Evolutionary conservation across 192 early-diverging fungal genomes (phyloP).

Genomic region (Podila clonocystis): DNA sequence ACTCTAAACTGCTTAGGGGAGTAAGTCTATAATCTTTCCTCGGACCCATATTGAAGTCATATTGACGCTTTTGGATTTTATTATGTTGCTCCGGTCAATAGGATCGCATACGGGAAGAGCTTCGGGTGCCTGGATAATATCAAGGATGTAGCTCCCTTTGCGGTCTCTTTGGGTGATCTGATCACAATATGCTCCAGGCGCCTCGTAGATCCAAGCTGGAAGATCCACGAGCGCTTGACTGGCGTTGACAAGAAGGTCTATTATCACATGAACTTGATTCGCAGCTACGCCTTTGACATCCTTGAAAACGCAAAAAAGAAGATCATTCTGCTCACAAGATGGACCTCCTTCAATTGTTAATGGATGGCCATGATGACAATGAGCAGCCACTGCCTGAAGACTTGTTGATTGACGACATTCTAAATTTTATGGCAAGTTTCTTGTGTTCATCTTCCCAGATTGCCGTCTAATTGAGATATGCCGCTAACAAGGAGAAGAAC

Average conservation of each 20-base stretch:
- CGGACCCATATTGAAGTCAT: too few species aligned
- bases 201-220: conserved; percentile 25
- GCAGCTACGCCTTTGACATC: conserved; percentile 10
- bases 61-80: too few species aligned
- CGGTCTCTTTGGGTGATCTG: conserved; percentile 55
- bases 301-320: conserved; percentile 31
- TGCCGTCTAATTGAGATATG: neutral
- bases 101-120: too few species aligned
- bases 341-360: conserved; percentile 53
- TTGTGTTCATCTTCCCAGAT: neutral
- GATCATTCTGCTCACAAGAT: conserved; percentile 5
- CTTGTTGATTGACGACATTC: conserved; percentile 56
- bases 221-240: conserved; percentile 23
- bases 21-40: conserved; percentile 12
- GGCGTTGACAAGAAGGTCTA: conserved; percentile 13
- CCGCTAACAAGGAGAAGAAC: neutral
- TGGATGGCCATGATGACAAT: conserved; percentile 44
- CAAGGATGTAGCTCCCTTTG: conserved; percentile 37
- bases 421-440: conserved; percentile 46
- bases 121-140: neutral
- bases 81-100: too few species aligned
- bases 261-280: conserved; percentile 5
- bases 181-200: conserved; percentile 19
- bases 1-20: conserved; percentile 38
- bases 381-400: conserved; percentile 46